Evolutionary conservation across 768 basidiomycete species (phyloP).

Genomic region (Naematelia encephala): DNA sequence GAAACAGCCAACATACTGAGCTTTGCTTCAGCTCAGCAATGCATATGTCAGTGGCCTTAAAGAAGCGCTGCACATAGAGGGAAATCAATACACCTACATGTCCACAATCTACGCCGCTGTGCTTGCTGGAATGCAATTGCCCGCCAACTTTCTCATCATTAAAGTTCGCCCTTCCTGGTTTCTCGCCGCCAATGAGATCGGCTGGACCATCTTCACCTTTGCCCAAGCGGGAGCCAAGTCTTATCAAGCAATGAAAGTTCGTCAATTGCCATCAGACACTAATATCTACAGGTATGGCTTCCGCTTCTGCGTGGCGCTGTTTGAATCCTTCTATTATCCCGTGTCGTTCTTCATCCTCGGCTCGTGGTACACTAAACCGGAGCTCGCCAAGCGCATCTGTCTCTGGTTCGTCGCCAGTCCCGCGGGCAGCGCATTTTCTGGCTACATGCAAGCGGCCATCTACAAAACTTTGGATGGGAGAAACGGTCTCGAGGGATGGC

Average conservation of each 20-base stretch:
- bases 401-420: conserved; percentile 20
- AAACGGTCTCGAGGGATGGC: conserved; percentile 25
- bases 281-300: conserved; percentile 17
- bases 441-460: conserved; percentile 27
- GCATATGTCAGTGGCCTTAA: conserved; percentile 33
- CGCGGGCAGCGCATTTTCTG: conserved; percentile 15
- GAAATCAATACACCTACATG: conserved; percentile 29
- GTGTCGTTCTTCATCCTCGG: conserved; percentile 24
- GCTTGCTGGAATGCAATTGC: conserved; percentile 15
- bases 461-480: conserved; percentile 21
- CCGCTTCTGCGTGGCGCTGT: conserved; percentile 20
- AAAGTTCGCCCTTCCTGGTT: conserved; percentile 18
- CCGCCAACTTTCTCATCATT: conserved; percentile 16
- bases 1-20: background rate
- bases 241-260: conserved; percentile 16
- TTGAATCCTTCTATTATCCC: conserved; percentile 25
- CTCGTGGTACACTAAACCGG: conserved; percentile 20
- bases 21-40: conserved; percentile 7
- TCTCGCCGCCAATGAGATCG: conserved; percentile 18
- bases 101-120: conserved; percentile 23
- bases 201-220: conserved; percentile 25
- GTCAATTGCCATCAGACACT: background rate
- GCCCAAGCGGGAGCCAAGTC: conserved; percentile 19
- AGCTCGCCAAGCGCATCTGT: conserved; percentile 28
- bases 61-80: conserved; percentile 28